A percentile compares a stretch with the other conserved stretches of the same genome.
Evolutionary conservation across 768 basidiomycete genomes (phyloP).

Genomic region (Vararia minispora): DNA sequence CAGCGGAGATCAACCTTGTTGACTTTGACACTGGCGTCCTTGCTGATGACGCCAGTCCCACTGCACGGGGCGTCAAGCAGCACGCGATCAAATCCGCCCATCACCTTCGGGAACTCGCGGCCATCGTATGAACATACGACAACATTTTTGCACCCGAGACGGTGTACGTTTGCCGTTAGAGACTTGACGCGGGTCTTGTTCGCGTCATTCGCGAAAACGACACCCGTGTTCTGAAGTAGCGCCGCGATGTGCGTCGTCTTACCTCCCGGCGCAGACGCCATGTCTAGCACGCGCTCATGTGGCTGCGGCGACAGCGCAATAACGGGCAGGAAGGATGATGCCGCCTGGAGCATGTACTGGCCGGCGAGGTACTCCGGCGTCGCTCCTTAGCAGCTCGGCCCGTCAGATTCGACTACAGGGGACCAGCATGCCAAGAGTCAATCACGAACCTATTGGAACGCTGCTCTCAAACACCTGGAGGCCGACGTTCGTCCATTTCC

Average conservation of each 20-base stretch:
- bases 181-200: conserved; percentile 94
- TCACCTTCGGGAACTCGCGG: conserved; percentile 95
- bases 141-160: conserved; percentile 96
- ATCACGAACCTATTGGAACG: conserved; percentile 75
- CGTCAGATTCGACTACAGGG: conserved; percentile 1
- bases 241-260: conserved; percentile 98
- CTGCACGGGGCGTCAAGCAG: conserved; percentile 95
- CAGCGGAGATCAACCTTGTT: conserved; percentile 67
- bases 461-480: conserved; percentile 96
- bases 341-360: conserved; percentile 99
- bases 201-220: conserved; percentile 93
- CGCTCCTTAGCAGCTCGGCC: conserved; percentile 70
- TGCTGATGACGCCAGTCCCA: conserved; percentile 96
- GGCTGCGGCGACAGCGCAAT: conserved; percentile 91
- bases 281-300: conserved; percentile 89
- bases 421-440: neutral
- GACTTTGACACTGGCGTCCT: conserved; percentile 93
- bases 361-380: conserved; percentile 98
- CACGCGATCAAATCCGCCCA: conserved; percentile 98
- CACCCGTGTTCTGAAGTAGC: conserved; percentile 94
- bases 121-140: conserved; percentile 96
- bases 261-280: conserved; percentile 97
- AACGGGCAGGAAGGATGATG: conserved; percentile 98
- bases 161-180: conserved; percentile 92
- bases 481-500: conserved; percentile 98